Evolutionary conservation across 208 protist genomes (phyloP).

Genomic region (Leishmania tropica): DNA sequence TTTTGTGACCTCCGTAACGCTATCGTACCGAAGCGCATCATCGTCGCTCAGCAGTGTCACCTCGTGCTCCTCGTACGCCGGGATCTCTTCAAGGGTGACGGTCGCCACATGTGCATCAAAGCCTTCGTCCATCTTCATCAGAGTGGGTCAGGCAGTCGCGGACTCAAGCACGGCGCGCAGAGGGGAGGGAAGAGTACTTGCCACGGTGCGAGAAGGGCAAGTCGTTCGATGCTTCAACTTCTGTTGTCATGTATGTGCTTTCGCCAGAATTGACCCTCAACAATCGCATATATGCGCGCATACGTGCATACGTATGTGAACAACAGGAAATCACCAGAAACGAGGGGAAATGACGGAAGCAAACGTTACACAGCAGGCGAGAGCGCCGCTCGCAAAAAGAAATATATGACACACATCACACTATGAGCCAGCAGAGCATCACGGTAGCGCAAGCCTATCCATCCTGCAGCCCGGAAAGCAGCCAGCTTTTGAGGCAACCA

Average conservation of each 20-base stretch:
- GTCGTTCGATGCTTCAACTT: not conserved
- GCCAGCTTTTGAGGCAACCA: too few species aligned
- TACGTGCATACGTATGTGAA: too few species aligned
- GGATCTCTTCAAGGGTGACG: constrained; percentile 17
- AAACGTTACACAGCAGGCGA: not conserved
- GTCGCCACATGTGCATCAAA: constrained; percentile 57
- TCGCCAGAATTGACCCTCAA: not conserved
- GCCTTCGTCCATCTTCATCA: constrained; percentile 49
- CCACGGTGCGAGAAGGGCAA: not conserved
- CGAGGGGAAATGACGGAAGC: not conserved
- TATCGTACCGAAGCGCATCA: constrained; percentile 80
- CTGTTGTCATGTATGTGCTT: not conserved
- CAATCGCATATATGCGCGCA: not conserved
- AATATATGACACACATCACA: not conserved
- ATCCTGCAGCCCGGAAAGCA: too few species aligned
- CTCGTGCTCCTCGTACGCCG: constrained; percentile 22
- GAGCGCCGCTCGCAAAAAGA: not conserved
- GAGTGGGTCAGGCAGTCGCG: not conserved
- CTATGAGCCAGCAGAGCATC: not conserved
- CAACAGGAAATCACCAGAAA: not conserved
- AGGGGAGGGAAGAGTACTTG: not conserved
- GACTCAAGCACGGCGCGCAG: not conserved
- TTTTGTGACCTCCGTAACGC: constrained; percentile 81
- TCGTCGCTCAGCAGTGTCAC: constrained; percentile 64
- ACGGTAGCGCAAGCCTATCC: not conserved